Evolutionary conservation across 148 eudicot species (phyloP).

Genomic region (Persicaria tinctoria): DNA sequence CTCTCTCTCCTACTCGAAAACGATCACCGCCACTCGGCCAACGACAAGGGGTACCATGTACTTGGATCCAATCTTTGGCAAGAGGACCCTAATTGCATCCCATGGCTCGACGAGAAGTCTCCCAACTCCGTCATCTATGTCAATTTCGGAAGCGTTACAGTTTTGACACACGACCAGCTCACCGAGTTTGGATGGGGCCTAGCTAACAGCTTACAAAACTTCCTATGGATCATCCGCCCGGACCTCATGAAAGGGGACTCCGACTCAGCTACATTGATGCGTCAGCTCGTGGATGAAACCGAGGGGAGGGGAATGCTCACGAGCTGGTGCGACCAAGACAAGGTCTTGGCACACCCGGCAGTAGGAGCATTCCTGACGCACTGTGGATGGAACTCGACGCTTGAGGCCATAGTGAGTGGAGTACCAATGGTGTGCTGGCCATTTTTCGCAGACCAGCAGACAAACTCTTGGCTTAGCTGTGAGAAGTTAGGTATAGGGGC

Average conservation of each 20-base stretch:
- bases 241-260: conserved; percentile 20
- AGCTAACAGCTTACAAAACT: conserved; percentile 15
- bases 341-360: conserved; percentile 16
- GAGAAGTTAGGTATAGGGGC: conserved; percentile 16
- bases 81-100: conserved; percentile 24
- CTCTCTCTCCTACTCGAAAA: conserved; percentile 5
- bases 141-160: conserved; percentile 31
- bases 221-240: conserved; percentile 33
- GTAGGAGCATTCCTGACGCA: conserved; percentile 21
- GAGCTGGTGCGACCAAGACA: conserved; percentile 30
- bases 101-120: conserved; percentile 30
- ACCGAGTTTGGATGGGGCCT: conserved; percentile 2
- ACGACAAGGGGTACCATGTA: too few relatives aligned
- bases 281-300: conserved; percentile 16
- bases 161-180: conserved; percentile 9
- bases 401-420: conserved; percentile 19
- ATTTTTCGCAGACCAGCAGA: conserved; percentile 15
- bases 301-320: conserved; percentile 19
- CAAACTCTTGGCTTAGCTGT: conserved; percentile 20
- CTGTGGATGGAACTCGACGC: conserved; percentile 29
- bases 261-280: conserved; percentile 13
- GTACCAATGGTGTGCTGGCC: conserved; percentile 17
- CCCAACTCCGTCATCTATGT: conserved; percentile 29
- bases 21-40: neutral
- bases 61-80: conserved; percentile 23